Base-by-base conservation (phyloP, 2,329 filamentous ascomycete species). In the Aschersonia sp. region DNA sequence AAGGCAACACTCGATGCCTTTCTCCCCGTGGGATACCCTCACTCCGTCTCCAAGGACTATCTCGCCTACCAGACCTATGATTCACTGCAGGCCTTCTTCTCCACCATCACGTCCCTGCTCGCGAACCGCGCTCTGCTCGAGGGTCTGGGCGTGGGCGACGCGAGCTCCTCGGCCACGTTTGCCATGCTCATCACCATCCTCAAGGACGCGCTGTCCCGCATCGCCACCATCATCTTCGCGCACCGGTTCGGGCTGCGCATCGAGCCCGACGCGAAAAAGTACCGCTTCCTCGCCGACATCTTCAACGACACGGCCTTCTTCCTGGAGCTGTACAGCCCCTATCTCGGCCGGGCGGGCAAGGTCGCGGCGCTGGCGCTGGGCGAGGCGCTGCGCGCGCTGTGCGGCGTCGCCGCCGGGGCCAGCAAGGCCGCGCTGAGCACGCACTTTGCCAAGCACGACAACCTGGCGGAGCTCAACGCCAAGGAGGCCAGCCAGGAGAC, bases 401-500 rank as follows among this genome's bases (percentile, higher is more conserved):
- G 92, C 59, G 92, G 90, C 30, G 88, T 97, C 5, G 86, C 90
- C 0, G 90, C 87, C 1, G 87, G 85, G 10, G 88, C 87, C 47
- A 85, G 86, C 53, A 97, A 97, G 64, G 90, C 90, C 2, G 89
- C 85, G 51, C 67, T 98, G 55, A 92, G 86, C 60, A 85, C 87
- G 9, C 92, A 98, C 65, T 97, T 98, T 69, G 88, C 90, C 7
- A 79, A 73, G 54, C 80, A 81, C 60, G 86, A 87, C 39, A 97
- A 96, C 62, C 67, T 97, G 43, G 90, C 87, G 2, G 90, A 97
- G 63, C 72, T 98, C 49, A 97, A 96, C 66, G 89, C 90, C 49
- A 81, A 95, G 75, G 90, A 97, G 61, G 88, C 88, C 10, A 94
- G 86, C 54, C 92, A 97, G 67, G 92, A 97, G 66, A 97, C 90